Conservation (phyloP, 1,284 basidiomycete genomes). For the Cystobasidium slooffiae region DNA sequence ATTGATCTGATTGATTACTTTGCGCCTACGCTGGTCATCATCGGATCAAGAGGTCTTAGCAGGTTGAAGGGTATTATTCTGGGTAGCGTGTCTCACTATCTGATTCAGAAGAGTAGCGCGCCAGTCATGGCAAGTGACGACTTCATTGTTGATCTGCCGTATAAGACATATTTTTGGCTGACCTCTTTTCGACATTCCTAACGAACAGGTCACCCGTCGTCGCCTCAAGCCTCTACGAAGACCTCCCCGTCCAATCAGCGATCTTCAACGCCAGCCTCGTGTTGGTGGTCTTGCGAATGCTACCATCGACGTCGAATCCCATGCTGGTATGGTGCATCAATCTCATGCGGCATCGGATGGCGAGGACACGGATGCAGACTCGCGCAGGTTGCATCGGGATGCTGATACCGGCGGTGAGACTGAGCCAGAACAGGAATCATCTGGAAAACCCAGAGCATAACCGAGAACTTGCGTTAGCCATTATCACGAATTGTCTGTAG, state of each 20-base stretch:
- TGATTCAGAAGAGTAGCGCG: slow-evolving; percentile 88
- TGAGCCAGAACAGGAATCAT: slow-evolving; percentile 9
- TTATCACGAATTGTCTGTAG: neutral
- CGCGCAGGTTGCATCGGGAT: slow-evolving; percentile 8
- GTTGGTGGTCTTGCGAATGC: slow-evolving; percentile 35
- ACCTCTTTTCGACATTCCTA: neutral
- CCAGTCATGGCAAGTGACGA: slow-evolving; percentile 64
- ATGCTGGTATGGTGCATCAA: slow-evolving; percentile 27
- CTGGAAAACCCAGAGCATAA: neutral
- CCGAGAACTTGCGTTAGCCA: neutral
- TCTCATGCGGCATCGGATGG: slow-evolving; percentile 2
- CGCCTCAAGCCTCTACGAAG: slow-evolving; percentile 33
- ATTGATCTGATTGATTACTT: slow-evolving; percentile 81
- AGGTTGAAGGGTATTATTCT: slow-evolving; percentile 73
- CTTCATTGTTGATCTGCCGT: neutral
- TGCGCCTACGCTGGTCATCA: slow-evolving; percentile 90
- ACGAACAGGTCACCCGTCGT: slow-evolving; percentile 28
- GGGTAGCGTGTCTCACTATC: slow-evolving; percentile 63
- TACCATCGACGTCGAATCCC: slow-evolving; percentile 40
- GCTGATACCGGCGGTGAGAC: slow-evolving; percentile 12
- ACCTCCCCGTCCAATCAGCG: slow-evolving; percentile 25
- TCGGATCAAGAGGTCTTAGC: slow-evolving; percentile 87
- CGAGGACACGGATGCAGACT: neutral
- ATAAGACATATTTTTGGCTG: neutral
- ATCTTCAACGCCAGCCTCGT: slow-evolving; percentile 38